Percentiles rank a stretch among this genome's conserved stretches.
phyloP scores from a whole-genome alignment of 345 rosid genomes.

The Eucalyptus sideroxylon region DNA sequence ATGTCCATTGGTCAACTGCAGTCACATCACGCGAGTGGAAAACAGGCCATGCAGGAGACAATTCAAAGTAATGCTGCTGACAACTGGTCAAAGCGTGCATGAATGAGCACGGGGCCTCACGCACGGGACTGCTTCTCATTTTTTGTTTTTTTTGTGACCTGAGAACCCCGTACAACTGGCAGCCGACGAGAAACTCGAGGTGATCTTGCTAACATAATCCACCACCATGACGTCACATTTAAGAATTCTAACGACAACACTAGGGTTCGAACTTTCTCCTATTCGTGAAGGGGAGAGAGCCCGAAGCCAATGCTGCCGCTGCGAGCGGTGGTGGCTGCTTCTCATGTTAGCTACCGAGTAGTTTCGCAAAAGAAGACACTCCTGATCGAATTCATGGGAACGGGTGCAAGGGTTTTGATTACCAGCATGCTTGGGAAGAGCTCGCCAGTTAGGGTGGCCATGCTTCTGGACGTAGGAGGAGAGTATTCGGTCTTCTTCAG shows the following conservation, averaged over 20 bases:
- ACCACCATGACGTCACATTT: too few species aligned
- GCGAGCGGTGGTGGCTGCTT: too few species aligned
- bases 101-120: neutral
- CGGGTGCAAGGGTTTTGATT: neutral
- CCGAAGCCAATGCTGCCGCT: rapidly evolving
- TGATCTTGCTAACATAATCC: rapidly evolving
- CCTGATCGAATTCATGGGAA: neutral
- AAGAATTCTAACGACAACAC: too few species aligned
- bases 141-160: rapidly evolving
- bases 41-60: neutral
- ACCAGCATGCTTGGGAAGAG: neutral
- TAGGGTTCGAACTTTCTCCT: too few species aligned
- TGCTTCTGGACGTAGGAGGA: neutral
- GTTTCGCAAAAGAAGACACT: neutral
- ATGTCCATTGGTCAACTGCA: neutral
- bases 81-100: neutral
- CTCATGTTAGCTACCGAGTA: neutral
- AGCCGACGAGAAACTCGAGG: rapidly evolving
- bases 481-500: neutral
- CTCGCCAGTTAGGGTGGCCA: neutral
- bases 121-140: neutral
- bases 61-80: neutral
- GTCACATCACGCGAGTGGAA: neutral
- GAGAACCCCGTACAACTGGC: rapidly evolving
- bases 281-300: too few species aligned